Percentiles rank a stretch among this genome's conserved stretches.
These are phyloP conservation scores for Breviolum minutum DNA, from an alignment of 73 alveolate species.

Conservation along the genomic window DNA sequence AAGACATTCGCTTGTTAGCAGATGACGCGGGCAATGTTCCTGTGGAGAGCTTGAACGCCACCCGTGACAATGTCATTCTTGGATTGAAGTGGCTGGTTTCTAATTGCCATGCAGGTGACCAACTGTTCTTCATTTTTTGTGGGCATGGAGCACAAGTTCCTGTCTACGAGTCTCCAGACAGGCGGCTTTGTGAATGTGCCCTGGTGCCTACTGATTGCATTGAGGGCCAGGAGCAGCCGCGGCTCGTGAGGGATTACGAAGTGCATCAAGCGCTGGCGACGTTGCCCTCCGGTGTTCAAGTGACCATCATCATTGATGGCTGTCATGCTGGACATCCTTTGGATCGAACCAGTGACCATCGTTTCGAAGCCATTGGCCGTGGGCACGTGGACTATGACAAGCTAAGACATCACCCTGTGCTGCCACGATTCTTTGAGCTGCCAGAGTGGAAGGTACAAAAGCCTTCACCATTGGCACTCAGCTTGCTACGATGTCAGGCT, in stretches of 20 bases:
- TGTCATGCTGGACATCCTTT: slow-evolving; percentile 73
- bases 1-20: slow-evolving; percentile 49
- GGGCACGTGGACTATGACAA: slow-evolving; percentile 70
- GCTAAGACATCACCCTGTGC: slow-evolving; percentile 82
- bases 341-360: slow-evolving; percentile 46
- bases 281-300: slow-evolving; percentile 52
- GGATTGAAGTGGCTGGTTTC: slow-evolving; percentile 50
- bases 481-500: slow-evolving; percentile 61
- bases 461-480: slow-evolving; percentile 28
- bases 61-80: slow-evolving; percentile 17
- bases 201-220: slow-evolving; percentile 48
- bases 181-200: slow-evolving; percentile 70
- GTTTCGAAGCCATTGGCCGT: slow-evolving; percentile 35
- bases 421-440: slow-evolving; percentile 72
- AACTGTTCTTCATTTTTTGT: slow-evolving; percentile 60
- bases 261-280: slow-evolving; percentile 72
- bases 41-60: slow-evolving; percentile 39
- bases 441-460: slow-evolving; percentile 46
- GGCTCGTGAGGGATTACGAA: slow-evolving; percentile 55
- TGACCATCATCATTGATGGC: slow-evolving; percentile 50
- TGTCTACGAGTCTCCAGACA: slow-evolving; percentile 35
- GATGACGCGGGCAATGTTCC: slow-evolving; percentile 32
- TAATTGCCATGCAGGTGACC: slow-evolving; percentile 51
- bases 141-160: slow-evolving; percentile 72
- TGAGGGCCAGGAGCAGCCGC: slow-evolving; percentile 50